Evolutionary conservation across 768 basidiomycete genomes (phyloP).

Genomic region (Termitomyces sp.): DNA sequence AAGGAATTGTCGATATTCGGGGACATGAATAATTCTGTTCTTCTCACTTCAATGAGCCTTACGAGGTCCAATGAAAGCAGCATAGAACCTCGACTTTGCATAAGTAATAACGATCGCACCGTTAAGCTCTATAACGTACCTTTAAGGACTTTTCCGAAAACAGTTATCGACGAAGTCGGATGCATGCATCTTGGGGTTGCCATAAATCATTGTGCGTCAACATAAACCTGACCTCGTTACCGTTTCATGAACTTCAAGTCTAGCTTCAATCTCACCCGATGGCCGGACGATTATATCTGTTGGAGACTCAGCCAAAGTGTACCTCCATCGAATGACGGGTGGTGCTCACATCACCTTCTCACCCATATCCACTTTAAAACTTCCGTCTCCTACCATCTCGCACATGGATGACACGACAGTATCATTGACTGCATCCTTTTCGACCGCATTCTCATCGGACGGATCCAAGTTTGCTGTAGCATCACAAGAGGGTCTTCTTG

Average conservation of each 20-base stretch:
- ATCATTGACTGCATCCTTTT: conserved; percentile 67
- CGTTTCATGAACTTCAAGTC: conserved; percentile 5
- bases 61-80: conserved; percentile 57
- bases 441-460: conserved; percentile 71
- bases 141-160: conserved; percentile 38
- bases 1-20: conserved; percentile 48
- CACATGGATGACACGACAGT: conserved; percentile 31
- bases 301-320: conserved; percentile 85
- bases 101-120: conserved; percentile 83
- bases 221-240: background rate
- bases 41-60: conserved; percentile 57
- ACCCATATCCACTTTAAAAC: conserved; percentile 61
- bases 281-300: conserved; percentile 83
- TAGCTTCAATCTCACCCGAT: conserved; percentile 89
- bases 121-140: conserved; percentile 80
- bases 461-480: conserved; percentile 80
- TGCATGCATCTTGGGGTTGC: conserved; percentile 57
- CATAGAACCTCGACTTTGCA: conserved; percentile 69
- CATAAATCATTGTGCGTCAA: conserved; percentile 72
- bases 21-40: conserved; percentile 82
- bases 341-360: conserved; percentile 57
- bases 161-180: conserved; percentile 45
- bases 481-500: conserved; percentile 76
- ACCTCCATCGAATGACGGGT: conserved; percentile 72
- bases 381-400: conserved; percentile 51